Percentiles rank a stretch among this genome's conserved stretches.
Conservation (phyloP, 495 filamentous ascomycete species). For the Umbilicaria muhlenbergii region DNA sequence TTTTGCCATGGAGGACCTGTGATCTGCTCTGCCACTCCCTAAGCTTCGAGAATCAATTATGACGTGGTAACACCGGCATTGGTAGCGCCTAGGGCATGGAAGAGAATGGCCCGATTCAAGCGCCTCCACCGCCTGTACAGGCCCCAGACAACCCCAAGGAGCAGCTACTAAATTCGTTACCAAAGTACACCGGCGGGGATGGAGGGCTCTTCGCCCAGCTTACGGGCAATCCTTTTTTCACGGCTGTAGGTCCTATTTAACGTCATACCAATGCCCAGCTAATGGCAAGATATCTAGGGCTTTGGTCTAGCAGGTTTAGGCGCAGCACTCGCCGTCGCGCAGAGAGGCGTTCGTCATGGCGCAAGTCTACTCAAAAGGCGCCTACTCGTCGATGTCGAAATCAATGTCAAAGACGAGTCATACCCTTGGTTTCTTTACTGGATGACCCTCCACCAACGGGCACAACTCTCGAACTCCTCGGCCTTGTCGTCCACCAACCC, state of each 20-base stretch:
- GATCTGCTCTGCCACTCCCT: no score
- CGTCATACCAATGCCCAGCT: not conserved
- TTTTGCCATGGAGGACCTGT: no score
- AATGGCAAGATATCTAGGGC: constrained; percentile 26
- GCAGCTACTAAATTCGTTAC: not conserved
- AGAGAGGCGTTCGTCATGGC: constrained; percentile 52
- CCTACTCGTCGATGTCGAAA: constrained; percentile 88
- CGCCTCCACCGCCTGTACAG: not conserved
- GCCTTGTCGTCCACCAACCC: constrained; percentile 22
- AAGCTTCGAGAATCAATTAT: no score
- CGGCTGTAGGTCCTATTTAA: constrained; percentile 30
- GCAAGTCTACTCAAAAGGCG: constrained; percentile 60
- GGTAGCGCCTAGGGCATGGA: no score
- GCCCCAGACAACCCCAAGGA: not conserved
- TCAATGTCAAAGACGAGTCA: constrained; percentile 79
- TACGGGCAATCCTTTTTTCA: constrained; percentile 53
- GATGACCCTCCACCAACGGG: constrained; percentile 69
- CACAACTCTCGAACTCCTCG: constrained; percentile 29
- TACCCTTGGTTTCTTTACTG: constrained; percentile 91
- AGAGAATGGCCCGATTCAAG: not conserved
- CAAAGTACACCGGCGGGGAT: constrained; percentile 15
- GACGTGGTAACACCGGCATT: no score
- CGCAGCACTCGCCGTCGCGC: constrained; percentile 57
- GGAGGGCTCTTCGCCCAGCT: constrained; percentile 36
- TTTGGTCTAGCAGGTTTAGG: constrained; percentile 83